These are phyloP conservation scores for Hemisphaericaspora xylanilytica DNA, from an alignment of 1,139 yeast species.

Conservation along the genomic window DNA sequence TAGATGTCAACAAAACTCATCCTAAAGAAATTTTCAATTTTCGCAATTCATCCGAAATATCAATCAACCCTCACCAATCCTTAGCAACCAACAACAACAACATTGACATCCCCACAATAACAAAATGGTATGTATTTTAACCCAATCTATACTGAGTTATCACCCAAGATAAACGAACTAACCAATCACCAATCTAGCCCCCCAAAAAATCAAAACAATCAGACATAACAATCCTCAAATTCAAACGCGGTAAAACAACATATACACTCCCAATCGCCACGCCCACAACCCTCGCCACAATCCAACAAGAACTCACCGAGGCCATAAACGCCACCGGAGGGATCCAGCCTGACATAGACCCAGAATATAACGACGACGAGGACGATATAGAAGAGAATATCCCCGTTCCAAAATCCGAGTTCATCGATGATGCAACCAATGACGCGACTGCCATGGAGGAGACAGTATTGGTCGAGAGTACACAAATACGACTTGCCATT, in stretches of 20 bases:
- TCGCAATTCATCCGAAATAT: too few species aligned
- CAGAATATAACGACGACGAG: slow-evolving; percentile 22
- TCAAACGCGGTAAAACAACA: slow-evolving; percentile 44
- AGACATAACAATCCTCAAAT: slow-evolving; percentile 35
- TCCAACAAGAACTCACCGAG: slow-evolving; percentile 31
- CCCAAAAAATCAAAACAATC: slow-evolving; percentile 25
- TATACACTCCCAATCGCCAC: slow-evolving; percentile 42
- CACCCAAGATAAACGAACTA: too few species aligned
- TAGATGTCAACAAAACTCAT: too few species aligned
- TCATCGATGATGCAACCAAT: slow-evolving; percentile 23
- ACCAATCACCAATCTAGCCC: slow-evolving; percentile 27
- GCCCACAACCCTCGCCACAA: slow-evolving; percentile 19
- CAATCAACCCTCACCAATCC: too few species aligned
- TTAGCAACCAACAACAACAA: too few species aligned
- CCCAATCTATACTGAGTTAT: too few species aligned
- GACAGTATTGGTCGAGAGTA: too few species aligned
- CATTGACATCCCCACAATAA: too few species aligned
- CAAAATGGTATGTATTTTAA: too few species aligned
- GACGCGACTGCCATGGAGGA: too few species aligned
- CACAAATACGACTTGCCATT: slow-evolving; percentile 31
- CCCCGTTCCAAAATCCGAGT: slow-evolving; percentile 28
- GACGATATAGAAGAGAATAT: slow-evolving; percentile 21
- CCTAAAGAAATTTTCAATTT: too few species aligned
- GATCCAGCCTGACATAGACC: slow-evolving; percentile 17
- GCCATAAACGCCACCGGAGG: slow-evolving; percentile 53